Base-by-base conservation (phyloP, 2,329 filamentous ascomycete species). In the Endoconidiophora polonica region DNA sequence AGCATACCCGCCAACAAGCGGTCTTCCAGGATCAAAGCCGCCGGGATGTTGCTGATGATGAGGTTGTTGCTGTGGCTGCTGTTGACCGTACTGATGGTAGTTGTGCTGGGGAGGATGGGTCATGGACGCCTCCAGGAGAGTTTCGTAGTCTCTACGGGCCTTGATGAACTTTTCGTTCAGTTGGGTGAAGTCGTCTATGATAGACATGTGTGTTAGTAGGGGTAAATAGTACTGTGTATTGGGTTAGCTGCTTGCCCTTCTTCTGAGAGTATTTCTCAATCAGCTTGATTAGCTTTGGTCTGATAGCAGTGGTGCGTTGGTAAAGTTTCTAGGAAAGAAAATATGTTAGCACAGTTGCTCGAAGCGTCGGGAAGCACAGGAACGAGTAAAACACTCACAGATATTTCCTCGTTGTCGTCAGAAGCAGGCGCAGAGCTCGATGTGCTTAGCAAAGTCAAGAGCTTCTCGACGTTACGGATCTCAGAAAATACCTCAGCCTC, bases 161-260 rank as follows among this genome's bases (percentile, higher is more conserved):
- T 98, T 98, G 72, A 98, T 96, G 65, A 98, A 98, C 68, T 96
- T 96, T 65, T 98, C 91, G 60, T 98, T 98, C 55, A 98, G 71
- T 62, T 96, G 90, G 2, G 91, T 95, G 61, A 98, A 96, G 64
- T 98, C 91, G 65, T 98, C 91, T 94, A 56, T 7, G 43, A 4
- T 18, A 16, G 57, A 62, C 55, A 41, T 16, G 18, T 53, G 26
- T n/a, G 44, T 51, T 46, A 46, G 37, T 22, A 33, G 29, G 4
- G n/a, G 24, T 41, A 23, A 10, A 5, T 20, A 50, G 22, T 12
- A 4, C 14, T 37, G 5, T 22, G 26, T 7, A 5, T 22, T 20
- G 18, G 16, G 3, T 6, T 4, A 5, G 16, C 2, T 6, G 45
- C 60, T 48, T 68, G 90, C 87, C 88, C 68, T 98, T 98, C 76